Evolutionary conservation across 345 rosid genomes (phyloP), one percentile per base, ranked within the genome.

Genomic region (rapeseed (Brassica napus)): DNA sequence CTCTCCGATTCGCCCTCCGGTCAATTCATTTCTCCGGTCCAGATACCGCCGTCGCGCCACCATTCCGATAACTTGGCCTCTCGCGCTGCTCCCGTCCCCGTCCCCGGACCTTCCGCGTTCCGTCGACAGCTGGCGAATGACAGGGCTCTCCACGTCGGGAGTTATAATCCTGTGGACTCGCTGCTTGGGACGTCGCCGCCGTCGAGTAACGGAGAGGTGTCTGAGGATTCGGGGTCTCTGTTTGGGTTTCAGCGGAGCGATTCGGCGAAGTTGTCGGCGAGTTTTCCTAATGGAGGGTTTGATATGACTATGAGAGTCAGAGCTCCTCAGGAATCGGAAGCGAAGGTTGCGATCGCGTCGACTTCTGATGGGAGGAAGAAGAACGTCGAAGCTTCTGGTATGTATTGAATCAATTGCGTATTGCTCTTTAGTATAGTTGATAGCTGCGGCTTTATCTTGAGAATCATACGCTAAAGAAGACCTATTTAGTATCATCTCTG

Each of bases 41-140:
- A 87, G 83, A 91, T 91, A n/a, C 97, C 94, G 7, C 93, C 94
- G 30, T 71, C 91, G 14, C 97, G 94, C 67, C 91, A 88, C 64
- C 87, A 62, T 42, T 89, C 90, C 5, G 97, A 87, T 3, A 86
- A 87, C 59, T 80, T 88, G 30, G 65, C 86, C 23, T 74, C 81
- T 55, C 93, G 87, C 72, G 81, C 91, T 44, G 84, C 85, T 1
- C 88, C 93, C 1, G 80, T 85, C 0, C 90, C 92, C 0, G 87
- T 91, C 4, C 92, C 94, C 8, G 89, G 81, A 24, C 85, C 85
- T 49, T 74, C 76, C 24, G 54, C 68, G 30, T 73, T 82, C 2
- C 82, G 70, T 0, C 80, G 86, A 0, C 80, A 77, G 8, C 18
- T 75, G 24, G 72, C 76, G 1, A 8, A 65, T 8, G 82, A 82